Conservation (phyloP, 768 basidiomycete genomes). For the Pulveroboletus ravenelii region DNA sequence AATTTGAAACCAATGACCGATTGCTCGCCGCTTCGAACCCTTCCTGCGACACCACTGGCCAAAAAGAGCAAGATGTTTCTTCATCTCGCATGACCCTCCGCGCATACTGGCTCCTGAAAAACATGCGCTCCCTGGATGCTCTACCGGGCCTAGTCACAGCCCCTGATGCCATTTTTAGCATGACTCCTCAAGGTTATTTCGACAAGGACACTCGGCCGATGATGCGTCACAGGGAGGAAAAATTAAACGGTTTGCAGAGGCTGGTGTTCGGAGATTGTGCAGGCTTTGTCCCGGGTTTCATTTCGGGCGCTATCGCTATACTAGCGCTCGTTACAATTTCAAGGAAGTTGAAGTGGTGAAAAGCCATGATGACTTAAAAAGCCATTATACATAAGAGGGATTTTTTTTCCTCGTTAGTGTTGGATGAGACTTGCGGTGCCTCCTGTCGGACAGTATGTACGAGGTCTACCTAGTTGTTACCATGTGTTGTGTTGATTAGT, state of each 20-base stretch:
- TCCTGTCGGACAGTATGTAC: too few relatives aligned
- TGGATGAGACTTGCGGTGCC: too few relatives aligned
- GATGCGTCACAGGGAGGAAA: not conserved
- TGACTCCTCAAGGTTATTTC: conserved; percentile 14
- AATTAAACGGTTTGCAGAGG: not conserved
- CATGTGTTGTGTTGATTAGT: too few relatives aligned
- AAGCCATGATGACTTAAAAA: too few relatives aligned
- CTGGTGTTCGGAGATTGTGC: conserved; percentile 1
- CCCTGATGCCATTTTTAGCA: conserved; percentile 15
- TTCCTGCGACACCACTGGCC: conserved; percentile 7
- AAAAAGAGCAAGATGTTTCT: conserved; percentile 1
- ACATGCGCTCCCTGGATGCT: conserved; percentile 52
- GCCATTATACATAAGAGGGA: too few relatives aligned
- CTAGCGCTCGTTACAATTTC: conserved; percentile 9
- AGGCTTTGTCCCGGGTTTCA: conserved; percentile 17
- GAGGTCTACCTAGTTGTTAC: too few relatives aligned
- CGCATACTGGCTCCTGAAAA: conserved; percentile 49
- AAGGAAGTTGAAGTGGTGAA: not conserved
- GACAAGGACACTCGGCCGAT: conserved; percentile 15
- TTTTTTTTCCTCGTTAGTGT: too few relatives aligned
- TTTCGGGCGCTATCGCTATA: conserved; percentile 8
- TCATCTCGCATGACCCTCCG: conserved; percentile 37
- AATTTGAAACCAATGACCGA: conserved; percentile 41
- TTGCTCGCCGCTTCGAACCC: conserved; percentile 4
- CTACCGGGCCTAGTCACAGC: conserved; percentile 42